A percentile compares a stretch with the other conserved stretches of the same genome.
Evolutionary conservation across 2,329 filamentous ascomycete species (phyloP).

Genomic region (Celoporthe dispersa): DNA sequence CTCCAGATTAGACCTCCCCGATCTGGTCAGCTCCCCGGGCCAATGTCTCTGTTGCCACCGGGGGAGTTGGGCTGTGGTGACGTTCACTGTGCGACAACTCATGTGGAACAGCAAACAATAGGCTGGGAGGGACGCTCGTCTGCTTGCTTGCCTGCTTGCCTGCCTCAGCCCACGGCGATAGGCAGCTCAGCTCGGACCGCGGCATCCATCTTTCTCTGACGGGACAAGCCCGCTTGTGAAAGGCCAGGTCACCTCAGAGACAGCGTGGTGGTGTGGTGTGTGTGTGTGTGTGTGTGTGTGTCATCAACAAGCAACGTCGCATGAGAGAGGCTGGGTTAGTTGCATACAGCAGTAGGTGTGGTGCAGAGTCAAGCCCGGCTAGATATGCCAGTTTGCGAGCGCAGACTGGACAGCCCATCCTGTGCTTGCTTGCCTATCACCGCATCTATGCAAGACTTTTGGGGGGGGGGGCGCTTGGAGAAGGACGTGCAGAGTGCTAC

Average conservation of each 20-base stretch:
- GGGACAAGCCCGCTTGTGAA: not conserved
- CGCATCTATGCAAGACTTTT: not conserved
- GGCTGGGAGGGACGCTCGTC: not conserved
- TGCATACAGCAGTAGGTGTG: not conserved
- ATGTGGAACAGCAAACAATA: not conserved
- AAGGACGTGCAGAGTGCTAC: not conserved
- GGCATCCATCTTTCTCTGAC: not conserved
- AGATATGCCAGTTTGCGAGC: not conserved
- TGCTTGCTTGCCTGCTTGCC: not conserved
- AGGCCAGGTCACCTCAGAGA: not conserved
- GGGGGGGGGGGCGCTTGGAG: not conserved
- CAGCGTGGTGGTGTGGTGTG: not conserved
- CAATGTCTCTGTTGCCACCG: not conserved
- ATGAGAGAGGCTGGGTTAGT: conserved; percentile 18
- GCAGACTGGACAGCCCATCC: not conserved
- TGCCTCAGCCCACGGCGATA: not conserved
- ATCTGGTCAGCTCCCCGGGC: not conserved
- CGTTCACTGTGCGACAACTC: not conserved
- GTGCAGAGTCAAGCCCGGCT: not conserved
- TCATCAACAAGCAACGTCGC: conserved; percentile 5
- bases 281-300: conserved; percentile 13
- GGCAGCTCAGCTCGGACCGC: not conserved
- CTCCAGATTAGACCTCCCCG: not conserved
- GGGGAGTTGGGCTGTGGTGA: not conserved
- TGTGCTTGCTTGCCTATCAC: not conserved